Conservation (phyloP, 805 yeast species). For the Myxozyma geophila region DNA sequence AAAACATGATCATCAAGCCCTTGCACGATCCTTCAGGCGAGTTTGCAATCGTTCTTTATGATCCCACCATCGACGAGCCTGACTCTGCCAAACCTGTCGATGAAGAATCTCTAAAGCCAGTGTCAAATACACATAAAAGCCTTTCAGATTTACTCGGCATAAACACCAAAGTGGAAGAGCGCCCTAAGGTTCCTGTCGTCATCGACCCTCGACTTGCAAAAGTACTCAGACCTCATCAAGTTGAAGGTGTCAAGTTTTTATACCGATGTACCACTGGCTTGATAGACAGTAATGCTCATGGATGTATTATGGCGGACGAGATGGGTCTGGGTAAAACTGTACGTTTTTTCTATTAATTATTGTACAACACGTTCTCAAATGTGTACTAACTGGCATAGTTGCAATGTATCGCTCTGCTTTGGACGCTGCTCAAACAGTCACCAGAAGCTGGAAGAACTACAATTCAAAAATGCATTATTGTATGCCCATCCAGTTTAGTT, state of each 20-base stretch:
- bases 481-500: conserved; percentile 92
- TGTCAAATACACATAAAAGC: conserved; percentile 55
- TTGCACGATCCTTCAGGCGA: conserved; percentile 94
- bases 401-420: conserved; percentile 86
- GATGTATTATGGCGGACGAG: conserved; percentile 98
- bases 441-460: conserved; percentile 81
- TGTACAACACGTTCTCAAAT: not conserved
- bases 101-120: conserved; percentile 1
- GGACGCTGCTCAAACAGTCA: conserved; percentile 88
- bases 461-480: conserved; percentile 87
- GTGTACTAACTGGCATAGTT: conserved; percentile 42
- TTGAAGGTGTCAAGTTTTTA: conserved; percentile 90
- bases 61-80: conserved; percentile 81
- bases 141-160: conserved; percentile 83
- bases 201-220: conserved; percentile 87
- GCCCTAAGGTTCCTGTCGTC: conserved; percentile 91
- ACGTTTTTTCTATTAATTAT: not conserved
- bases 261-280: conserved; percentile 91
- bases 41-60: conserved; percentile 90
- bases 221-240: conserved; percentile 91
- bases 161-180: conserved; percentile 54
- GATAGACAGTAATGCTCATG: conserved; percentile 66
- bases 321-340: conserved; percentile 91
- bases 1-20: conserved; percentile 78
- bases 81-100: conserved; percentile 23